Evolutionary conservation across 1,139 yeast species (phyloP), one percentile per base, ranked within the genome.

Genomic region (Scheffersomyces segobiensis): DNA sequence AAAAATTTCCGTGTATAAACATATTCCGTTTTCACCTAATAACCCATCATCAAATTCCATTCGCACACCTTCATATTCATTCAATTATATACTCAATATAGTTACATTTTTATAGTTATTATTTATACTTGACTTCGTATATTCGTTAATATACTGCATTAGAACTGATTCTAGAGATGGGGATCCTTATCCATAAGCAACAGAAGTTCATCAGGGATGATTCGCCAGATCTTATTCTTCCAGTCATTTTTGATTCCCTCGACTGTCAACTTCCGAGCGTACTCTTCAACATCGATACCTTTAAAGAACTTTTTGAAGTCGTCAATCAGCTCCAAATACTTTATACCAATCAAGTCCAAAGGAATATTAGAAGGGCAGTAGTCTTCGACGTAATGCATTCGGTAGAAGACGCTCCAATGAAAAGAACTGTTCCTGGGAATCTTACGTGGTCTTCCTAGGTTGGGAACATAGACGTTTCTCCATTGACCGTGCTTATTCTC

Each of bases 391-490:
- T 72, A 78, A 60, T 78, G 84, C 58, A 82, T 66, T 60, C 87
- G 74, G 83, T 87, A 87, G 60, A 76, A 77, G 0, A 86, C 79
- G 55, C 90, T 86, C 91, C 91, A 87, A 67, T 87, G 91, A 42
- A 86, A 61, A 17, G 69, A 70, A 19, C 84, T 82, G 57, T 76
- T 69, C 2, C 62, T 62, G 0, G 89, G 89, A 4, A 87, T 71
- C 48, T 72, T 71, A 59, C 91, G 72, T 2, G 67, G 63, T 18
- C 83, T 71, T 0, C 91, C 90, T 5, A 84, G 62, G 65, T 87
- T 87, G 0, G 91, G 91, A 12, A 72, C 65, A 61, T 76, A 81
- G 3, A 75, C 70, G 54, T 78, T 74, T 57, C 69, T 73, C 88
- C 89, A 85, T 60, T 74, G 71, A 1, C 85, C 85, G 12, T 71